Evolutionary conservation across 2,329 filamentous ascomycete genomes (phyloP).

Genomic region (Trichoderma asperellum): DNA sequence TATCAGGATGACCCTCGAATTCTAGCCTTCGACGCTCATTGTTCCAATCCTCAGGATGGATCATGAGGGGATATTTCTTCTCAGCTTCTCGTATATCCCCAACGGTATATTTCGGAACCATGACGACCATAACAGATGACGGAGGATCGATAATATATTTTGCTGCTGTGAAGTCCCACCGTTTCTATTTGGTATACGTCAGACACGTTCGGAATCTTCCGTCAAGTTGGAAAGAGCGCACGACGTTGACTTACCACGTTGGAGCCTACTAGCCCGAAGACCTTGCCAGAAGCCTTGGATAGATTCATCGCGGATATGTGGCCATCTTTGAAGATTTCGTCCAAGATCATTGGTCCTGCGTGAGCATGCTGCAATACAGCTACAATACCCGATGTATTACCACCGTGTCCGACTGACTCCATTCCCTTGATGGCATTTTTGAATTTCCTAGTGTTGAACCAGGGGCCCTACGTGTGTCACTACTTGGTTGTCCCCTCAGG

Average conservation of each 20-base stretch:
- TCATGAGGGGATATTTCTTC: constrained; percentile 25
- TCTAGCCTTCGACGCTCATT: background rate
- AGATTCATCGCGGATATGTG: constrained; percentile 34
- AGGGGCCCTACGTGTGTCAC: constrained; percentile 3
- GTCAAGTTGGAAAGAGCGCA: background rate
- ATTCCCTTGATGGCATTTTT: background rate
- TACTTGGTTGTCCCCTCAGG: background rate
- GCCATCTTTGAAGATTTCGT: constrained; percentile 34
- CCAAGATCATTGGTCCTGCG: constrained; percentile 32
- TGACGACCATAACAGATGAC: constrained; percentile 36
- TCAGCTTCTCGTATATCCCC: constrained; percentile 29
- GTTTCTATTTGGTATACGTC: constrained; percentile 31
- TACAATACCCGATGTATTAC: background rate
- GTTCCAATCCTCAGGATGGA: background rate
- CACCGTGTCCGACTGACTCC: background rate
- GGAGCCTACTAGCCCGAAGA: constrained; percentile 35
- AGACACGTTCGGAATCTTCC: background rate
- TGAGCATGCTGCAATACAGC: constrained; percentile 16
- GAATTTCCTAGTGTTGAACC: background rate
- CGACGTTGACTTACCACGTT: constrained; percentile 34
- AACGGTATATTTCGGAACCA: constrained; percentile 36
- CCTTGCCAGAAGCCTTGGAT: constrained; percentile 32
- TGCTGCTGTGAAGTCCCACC: constrained; percentile 37
- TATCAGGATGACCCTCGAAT: background rate
- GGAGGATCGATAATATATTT: constrained; percentile 30